Base-by-base conservation (phyloP, 148 eudicot genomes). In the Amaranthus hypochondriacus region DNA sequence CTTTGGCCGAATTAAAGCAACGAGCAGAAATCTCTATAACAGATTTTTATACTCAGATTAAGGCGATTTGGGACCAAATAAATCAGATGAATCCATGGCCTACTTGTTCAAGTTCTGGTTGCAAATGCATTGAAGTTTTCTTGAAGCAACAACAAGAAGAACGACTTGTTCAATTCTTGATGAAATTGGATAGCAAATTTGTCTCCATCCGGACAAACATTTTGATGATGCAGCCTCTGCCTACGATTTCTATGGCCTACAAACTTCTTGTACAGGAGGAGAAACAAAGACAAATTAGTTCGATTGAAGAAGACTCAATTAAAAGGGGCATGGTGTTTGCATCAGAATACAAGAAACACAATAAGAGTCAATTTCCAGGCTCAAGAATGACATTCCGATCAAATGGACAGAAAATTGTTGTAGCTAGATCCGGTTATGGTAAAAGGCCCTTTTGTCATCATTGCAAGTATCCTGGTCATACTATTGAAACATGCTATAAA, bases 391-490 rank as follows among this genome's bases (percentile, higher is more conserved):
- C 15, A 1, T 10, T 6, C 13, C 3, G 3, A 6, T 4, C 2
- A 2, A 2, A 5, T 9, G 60, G 60, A 56, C 4, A 43, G 0
- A 46, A 65, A 1, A 47, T 4, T 4, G 3, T 63, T 4, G 3
- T 0, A 5, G 3, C 3, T 46, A n/a, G n/a, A n/a, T n/a, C n/a
- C n/a, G 3, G 28, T 3, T 0, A 2, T 0, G 48, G 7, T 5
- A 13, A 6, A 0, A n/a, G 48, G 0, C 10, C 13, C 1, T 64
- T 44, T 4, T 64, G 53, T 48, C 9, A 47, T 0, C 52, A 65
- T 2, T 65, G 15, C 5, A 47, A 65, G 2, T 12, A 46, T 4
- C 1, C 52, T 0, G 39, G 52, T 0, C 68, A 65, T 2, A 13
- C 44, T 6, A 21, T 59, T 0, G 62, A 59, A 0, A 59, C 3